phyloP scores from a whole-genome alignment of 805 yeast genomes.

The Saturnispora dispora region DNA sequence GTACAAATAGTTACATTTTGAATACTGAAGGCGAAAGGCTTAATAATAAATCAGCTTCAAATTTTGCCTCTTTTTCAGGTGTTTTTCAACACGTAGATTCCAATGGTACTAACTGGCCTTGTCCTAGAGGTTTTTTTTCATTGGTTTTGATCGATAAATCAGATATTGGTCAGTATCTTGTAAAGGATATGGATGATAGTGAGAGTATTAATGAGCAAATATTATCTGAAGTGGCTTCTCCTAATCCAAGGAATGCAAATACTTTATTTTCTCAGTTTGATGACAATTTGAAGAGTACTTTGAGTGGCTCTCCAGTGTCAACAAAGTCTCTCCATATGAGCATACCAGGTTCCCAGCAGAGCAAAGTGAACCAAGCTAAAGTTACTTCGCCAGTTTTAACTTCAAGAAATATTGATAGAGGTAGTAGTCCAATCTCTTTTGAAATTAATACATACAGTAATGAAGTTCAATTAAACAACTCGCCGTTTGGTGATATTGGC shows the following conservation, averaged over 20 bases:
- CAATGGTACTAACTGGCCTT: slow-evolving; percentile 22
- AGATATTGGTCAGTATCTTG: slow-evolving; percentile 7
- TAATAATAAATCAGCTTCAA: slow-evolving; percentile 5
- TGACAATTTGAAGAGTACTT: not conserved
- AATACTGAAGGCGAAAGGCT: slow-evolving; percentile 15
- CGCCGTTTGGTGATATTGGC: slow-evolving; percentile 2
- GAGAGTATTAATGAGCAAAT: not conserved
- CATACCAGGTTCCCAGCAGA: not conserved
- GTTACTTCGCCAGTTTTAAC: not conserved
- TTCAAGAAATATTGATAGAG: not conserved
- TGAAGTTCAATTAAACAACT: not conserved
- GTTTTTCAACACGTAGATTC: slow-evolving; percentile 15
- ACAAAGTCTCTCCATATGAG: not conserved
- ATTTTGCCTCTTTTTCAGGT: slow-evolving; percentile 17
- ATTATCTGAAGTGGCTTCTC: not conserved
- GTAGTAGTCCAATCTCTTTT: not conserved
- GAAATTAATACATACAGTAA: not conserved
- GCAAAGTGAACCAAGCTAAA: not conserved
- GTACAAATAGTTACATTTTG: slow-evolving; percentile 15
- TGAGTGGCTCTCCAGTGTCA: slow-evolving; percentile 1
- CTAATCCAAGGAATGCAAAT: slow-evolving; percentile 1
- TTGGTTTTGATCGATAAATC: slow-evolving; percentile 17
- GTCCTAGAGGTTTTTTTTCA: slow-evolving; percentile 24
- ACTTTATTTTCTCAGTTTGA: not conserved
- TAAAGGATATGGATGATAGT: not conserved